A percentile compares a stretch with the other conserved stretches of the same genome.
Conservation (phyloP, 371 early-diverging fungal species). For the Zychaea mexicana region DNA sequence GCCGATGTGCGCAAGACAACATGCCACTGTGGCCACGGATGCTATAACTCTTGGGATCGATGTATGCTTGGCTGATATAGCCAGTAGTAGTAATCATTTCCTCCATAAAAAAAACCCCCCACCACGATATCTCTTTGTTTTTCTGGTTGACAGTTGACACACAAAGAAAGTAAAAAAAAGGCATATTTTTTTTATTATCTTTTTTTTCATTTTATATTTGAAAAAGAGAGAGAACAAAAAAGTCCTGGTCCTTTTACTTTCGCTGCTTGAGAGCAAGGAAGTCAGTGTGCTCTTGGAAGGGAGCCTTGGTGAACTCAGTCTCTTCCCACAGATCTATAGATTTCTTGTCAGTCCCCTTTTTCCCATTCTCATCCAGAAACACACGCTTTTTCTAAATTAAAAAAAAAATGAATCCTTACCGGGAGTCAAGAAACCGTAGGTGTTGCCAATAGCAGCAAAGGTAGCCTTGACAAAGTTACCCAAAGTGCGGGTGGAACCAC, state of each 20-base stretch:
- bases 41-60: slow-evolving; percentile 9
- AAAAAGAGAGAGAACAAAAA: neutral
- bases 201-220: neutral
- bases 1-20: neutral
- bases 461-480: slow-evolving; percentile 99
- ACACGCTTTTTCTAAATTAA: too few relatives aligned
- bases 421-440: slow-evolving; percentile 96
- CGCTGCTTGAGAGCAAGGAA: slow-evolving; percentile 66
- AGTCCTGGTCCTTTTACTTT: slow-evolving; percentile 20
- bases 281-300: slow-evolving; percentile 91
- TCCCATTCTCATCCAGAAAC: too few relatives aligned
- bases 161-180: neutral
- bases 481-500: slow-evolving; percentile 85
- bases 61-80: slow-evolving; percentile 4
- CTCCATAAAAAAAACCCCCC: neutral
- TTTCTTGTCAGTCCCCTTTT: neutral
- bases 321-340: slow-evolving; percentile 83
- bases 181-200: slow-evolving; percentile 2
- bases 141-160: too few relatives aligned
- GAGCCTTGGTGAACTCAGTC: slow-evolving; percentile 81
- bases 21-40: slow-evolving; percentile 8
- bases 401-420: slow-evolving; percentile 8
- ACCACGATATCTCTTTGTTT: too few relatives aligned
- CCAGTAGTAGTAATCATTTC: neutral
- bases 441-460: slow-evolving; percentile 95